phyloP scores from a whole-genome alignment of 345 rosid species.

The Aquilaria malaccensis region DNA sequence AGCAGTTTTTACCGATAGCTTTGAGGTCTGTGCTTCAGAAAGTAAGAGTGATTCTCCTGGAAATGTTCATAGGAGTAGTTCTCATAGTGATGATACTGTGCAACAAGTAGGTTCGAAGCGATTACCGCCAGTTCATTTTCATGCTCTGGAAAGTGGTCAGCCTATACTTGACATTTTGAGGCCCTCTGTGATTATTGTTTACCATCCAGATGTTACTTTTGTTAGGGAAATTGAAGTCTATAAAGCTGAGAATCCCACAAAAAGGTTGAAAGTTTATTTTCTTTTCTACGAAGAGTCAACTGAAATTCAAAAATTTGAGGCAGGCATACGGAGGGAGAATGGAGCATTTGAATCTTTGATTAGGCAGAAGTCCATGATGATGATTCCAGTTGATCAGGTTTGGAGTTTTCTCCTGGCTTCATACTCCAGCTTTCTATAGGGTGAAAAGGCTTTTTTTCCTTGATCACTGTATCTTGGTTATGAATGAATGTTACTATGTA shows the following conservation, averaged over 20 bases:
- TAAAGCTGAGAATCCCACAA: slow-evolving; percentile 85
- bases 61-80: slow-evolving; percentile 17
- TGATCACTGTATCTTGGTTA: no score
- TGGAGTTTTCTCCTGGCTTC: slow-evolving; percentile 7
- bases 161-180: slow-evolving; percentile 72
- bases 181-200: slow-evolving; percentile 78
- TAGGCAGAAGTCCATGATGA: slow-evolving; percentile 93
- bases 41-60: slow-evolving; percentile 32
- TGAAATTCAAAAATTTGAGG: slow-evolving; percentile 92
- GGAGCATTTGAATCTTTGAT: slow-evolving; percentile 94
- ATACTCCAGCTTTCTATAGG: no score
- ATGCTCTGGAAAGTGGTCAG: slow-evolving; percentile 72
- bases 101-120: slow-evolving; percentile 22
- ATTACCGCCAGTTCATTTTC: slow-evolving; percentile 70
- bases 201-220: slow-evolving; percentile 83
- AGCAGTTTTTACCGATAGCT: slow-evolving; percentile 20
- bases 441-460: no score
- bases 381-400: slow-evolving; percentile 96
- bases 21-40: slow-evolving; percentile 29
- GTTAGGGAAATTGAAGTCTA: slow-evolving; percentile 92
- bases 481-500: not conserved
- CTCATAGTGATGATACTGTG: slow-evolving; percentile 15
- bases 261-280: slow-evolving; percentile 75
- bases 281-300: slow-evolving; percentile 90
- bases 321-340: slow-evolving; percentile 88